These are phyloP conservation scores for Ehretia macrophylla DNA, from an alignment of 257 asterid genomes.

Conservation along the genomic window DNA sequence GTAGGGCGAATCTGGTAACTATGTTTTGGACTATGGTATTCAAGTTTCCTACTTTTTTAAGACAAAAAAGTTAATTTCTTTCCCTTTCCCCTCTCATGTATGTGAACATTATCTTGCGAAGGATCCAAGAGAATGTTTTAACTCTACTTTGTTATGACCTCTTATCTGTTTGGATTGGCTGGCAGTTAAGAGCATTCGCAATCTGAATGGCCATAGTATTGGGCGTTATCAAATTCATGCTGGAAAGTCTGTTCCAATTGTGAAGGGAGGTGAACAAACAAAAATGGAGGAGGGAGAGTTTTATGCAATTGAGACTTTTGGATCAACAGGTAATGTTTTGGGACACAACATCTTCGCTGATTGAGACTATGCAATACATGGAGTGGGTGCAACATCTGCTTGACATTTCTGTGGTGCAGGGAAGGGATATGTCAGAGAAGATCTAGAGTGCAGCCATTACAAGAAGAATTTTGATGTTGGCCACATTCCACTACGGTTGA, in stretches of 20 bases:
- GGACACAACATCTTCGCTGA: neutral
- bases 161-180: conserved; percentile 10
- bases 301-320: conserved; percentile 96
- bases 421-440: conserved; percentile 94
- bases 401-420: conserved; percentile 39
- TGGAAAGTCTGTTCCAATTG: conserved; percentile 97
- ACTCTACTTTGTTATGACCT: neutral
- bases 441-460: conserved; percentile 97
- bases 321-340: conserved; percentile 71
- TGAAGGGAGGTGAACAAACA: conserved; percentile 97
- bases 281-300: conserved; percentile 99
- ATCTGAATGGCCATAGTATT: conserved; percentile 93
- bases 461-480: conserved; percentile 97
- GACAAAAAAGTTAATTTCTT: no score
- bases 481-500: conserved; percentile 81
- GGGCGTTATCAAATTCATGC: conserved; percentile 95
- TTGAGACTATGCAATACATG: neutral
- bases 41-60: no score
- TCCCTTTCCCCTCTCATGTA: no score
- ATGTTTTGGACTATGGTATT: no score
- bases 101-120: neutral
- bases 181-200: conserved; percentile 91
- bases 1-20: no score
- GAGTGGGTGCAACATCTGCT: neutral
- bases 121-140: neutral